A percentile compares a stretch with the other conserved stretches of the same genome.
These are phyloP conservation scores for Pseudogymnoascus sp. DNA, from an alignment of 2,329 filamentous ascomycete genomes.

Conservation along the genomic window DNA sequence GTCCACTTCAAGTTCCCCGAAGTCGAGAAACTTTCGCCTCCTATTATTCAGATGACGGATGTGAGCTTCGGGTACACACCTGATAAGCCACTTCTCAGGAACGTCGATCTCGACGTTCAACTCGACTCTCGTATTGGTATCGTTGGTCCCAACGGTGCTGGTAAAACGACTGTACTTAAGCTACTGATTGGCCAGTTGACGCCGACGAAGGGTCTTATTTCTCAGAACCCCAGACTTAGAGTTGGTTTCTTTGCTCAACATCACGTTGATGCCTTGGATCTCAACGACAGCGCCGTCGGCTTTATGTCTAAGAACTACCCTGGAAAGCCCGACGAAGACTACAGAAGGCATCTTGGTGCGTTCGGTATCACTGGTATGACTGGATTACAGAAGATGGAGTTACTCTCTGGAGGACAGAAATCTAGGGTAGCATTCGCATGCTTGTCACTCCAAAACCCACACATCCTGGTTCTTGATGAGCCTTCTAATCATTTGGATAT, in stretches of 20 bases:
- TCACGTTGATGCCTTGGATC: conserved; percentile 91
- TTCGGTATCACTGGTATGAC: conserved; percentile 90
- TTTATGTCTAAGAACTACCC: conserved; percentile 95
- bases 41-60: conserved; percentile 93
- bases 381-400: conserved; percentile 88
- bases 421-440: conserved; percentile 98
- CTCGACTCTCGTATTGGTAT: conserved; percentile 97
- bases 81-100: conserved; percentile 71
- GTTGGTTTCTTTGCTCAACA: conserved; percentile 98
- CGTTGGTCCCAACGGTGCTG: conserved; percentile 97
- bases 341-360: conserved; percentile 87
- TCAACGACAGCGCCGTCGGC: conserved; percentile 80
- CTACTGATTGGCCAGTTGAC: conserved; percentile 83
- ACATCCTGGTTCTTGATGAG: conserved; percentile 96
- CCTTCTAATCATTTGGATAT: conserved; percentile 98
- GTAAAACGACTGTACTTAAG: conserved; percentile 97
- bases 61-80: conserved; percentile 83
- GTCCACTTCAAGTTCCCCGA: conserved; percentile 97
- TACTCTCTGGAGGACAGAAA: conserved; percentile 95
- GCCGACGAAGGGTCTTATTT: conserved; percentile 73
- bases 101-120: conserved; percentile 94
- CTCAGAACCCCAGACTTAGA: conserved; percentile 78
- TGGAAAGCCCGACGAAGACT: conserved; percentile 90
- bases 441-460: conserved; percentile 83
- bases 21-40: conserved; percentile 93